Conservation (phyloP, 2,329 filamentous ascomycete species). For the Penicillium rolfsii region DNA sequence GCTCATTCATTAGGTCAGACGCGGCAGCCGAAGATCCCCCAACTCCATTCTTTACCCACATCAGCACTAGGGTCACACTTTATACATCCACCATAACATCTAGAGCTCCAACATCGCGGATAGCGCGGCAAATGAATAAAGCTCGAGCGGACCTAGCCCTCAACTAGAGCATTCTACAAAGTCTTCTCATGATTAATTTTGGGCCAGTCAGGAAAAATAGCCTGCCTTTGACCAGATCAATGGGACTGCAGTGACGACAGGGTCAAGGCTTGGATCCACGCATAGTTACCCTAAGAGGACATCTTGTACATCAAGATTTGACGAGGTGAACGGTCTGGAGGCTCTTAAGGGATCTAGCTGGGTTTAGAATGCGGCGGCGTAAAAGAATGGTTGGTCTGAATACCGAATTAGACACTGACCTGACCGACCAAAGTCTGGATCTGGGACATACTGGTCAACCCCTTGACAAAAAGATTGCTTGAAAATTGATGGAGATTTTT, state of each 20-base stretch:
- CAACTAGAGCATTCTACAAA: background rate
- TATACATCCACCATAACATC: slow-evolving; percentile 4
- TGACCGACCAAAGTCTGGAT: background rate
- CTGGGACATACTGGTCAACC: background rate
- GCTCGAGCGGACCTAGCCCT: background rate
- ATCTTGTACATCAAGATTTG: background rate
- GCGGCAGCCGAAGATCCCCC: background rate
- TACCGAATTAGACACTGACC: background rate
- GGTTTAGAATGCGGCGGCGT: background rate
- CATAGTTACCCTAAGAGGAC: background rate
- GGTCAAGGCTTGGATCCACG: background rate
- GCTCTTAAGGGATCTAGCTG: background rate
- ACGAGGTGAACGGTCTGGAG: background rate
- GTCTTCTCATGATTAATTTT: background rate
- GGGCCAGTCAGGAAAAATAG: background rate
- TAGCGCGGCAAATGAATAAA: slow-evolving; percentile 1
- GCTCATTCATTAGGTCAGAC: background rate
- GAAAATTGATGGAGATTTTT: background rate
- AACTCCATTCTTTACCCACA: background rate
- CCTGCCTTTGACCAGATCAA: background rate
- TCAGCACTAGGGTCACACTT: background rate
- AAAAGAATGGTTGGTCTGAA: background rate
- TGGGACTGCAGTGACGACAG: background rate
- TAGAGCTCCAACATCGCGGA: background rate
- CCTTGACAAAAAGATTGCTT: background rate